Evolutionary conservation across 768 basidiomycete genomes (phyloP).

Genomic region (Suillus fuscotomentosus): DNA sequence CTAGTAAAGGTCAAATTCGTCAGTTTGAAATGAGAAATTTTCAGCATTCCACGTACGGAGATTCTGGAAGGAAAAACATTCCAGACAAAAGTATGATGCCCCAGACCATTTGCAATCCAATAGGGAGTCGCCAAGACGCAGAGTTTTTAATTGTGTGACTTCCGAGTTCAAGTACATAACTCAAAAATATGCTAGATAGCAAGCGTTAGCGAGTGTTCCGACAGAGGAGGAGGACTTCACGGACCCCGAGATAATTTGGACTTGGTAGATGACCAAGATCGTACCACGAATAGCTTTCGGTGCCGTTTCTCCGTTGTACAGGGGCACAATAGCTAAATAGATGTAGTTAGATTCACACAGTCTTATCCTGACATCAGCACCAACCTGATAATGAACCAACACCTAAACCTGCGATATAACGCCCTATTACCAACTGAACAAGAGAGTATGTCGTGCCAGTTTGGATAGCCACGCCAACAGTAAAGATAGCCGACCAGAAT

Average conservation of each 20-base stretch:
- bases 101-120: slow-evolving; percentile 75
- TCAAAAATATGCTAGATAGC: slow-evolving; percentile 59
- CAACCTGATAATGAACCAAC: slow-evolving; percentile 74
- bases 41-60: slow-evolving; percentile 49
- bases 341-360: neutral
- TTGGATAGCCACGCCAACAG: slow-evolving; percentile 65
- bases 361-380: slow-evolving; percentile 7
- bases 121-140: slow-evolving; percentile 71
- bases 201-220: neutral
- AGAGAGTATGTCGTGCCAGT: slow-evolving; percentile 61
- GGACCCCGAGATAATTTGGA: slow-evolving; percentile 74
- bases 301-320: slow-evolving; percentile 79
- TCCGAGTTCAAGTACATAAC: slow-evolving; percentile 69
- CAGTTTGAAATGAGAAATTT: neutral
- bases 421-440: slow-evolving; percentile 68
- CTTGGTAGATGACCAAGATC: slow-evolving; percentile 70
- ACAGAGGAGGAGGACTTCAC: slow-evolving; percentile 9
- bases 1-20: slow-evolving; percentile 28
- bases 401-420: slow-evolving; percentile 73
- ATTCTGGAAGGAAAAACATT: slow-evolving; percentile 76
- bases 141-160: slow-evolving; percentile 54
- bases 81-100: slow-evolving; percentile 66
- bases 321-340: slow-evolving; percentile 50
- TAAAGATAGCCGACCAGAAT: slow-evolving; percentile 75
- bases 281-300: slow-evolving; percentile 75